Conservation (phyloP, 1,284 basidiomycete species). For the Ceratobasidium sp. region DNA sequence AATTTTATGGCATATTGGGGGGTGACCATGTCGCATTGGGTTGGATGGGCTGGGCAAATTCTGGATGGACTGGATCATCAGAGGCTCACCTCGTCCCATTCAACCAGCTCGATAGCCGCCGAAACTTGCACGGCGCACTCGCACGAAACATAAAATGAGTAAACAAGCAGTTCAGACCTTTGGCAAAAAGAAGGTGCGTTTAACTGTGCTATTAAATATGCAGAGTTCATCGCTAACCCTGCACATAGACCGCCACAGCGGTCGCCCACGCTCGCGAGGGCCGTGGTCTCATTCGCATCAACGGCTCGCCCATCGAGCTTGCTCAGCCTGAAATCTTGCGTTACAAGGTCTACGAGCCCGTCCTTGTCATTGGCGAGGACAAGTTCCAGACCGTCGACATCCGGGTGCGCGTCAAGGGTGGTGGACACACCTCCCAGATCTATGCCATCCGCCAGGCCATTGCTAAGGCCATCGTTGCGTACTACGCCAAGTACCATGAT, state of each 20-base stretch:
- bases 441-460: slow-evolving; percentile 99
- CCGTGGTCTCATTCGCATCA: slow-evolving; percentile 96
- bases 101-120: slow-evolving; percentile 26
- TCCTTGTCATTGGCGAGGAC: slow-evolving; percentile 89
- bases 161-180: slow-evolving; percentile 93
- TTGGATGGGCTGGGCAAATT: slow-evolving; percentile 46
- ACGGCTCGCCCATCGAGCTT: slow-evolving; percentile 95
- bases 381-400: slow-evolving; percentile 89
- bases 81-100: slow-evolving; percentile 5
- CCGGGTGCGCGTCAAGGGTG: slow-evolving; percentile 97
- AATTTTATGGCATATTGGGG: background rate
- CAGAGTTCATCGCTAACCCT: slow-evolving; percentile 7
- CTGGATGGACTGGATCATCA: slow-evolving; percentile 51
- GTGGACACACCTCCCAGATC: slow-evolving; percentile 98
- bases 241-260: slow-evolving; percentile 87
- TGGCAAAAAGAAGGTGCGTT: slow-evolving; percentile 95
- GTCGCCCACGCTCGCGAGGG: slow-evolving; percentile 97
- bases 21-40: slow-evolving; percentile 32
- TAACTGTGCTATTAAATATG: slow-evolving; percentile 38
- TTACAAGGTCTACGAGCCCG: slow-evolving; percentile 97
- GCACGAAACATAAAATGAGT: slow-evolving; percentile 48
- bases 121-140: slow-evolving; percentile 42
- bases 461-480: slow-evolving; percentile 96
- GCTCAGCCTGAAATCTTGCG: slow-evolving; percentile 94
- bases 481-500: slow-evolving; percentile 99